phyloP scores from a whole-genome alignment of 2,329 filamentous ascomycete genomes.

The Immersiporthe knoxdaviesiana region DNA sequence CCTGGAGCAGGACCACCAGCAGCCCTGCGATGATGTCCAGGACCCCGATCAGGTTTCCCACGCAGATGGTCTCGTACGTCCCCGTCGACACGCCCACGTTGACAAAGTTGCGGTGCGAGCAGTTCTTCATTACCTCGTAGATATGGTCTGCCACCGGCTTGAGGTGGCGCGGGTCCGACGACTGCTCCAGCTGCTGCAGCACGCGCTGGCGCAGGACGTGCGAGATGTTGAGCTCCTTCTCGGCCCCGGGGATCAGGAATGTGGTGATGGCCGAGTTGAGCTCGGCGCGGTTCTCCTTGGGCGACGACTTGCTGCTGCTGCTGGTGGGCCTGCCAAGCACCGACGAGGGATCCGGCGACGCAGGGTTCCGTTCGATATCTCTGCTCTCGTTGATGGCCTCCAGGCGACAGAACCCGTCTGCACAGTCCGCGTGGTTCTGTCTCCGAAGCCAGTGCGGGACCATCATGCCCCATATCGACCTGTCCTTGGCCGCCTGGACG shows the following conservation, averaged over 20 bases:
- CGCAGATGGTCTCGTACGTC: constrained; percentile 53
- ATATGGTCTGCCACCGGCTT: constrained; percentile 50
- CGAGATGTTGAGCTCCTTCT: constrained; percentile 54
- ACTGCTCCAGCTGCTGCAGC: constrained; percentile 41
- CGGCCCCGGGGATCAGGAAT: constrained; percentile 45
- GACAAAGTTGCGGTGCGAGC: constrained; percentile 55
- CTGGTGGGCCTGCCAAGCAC: constrained; percentile 36
- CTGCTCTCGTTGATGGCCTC: constrained; percentile 8
- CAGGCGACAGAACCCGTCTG: constrained; percentile 11
- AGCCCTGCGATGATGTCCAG: constrained; percentile 45
- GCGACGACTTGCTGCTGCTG: constrained; percentile 37
- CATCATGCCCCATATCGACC: constrained; percentile 16
- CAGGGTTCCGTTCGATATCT: neutral
- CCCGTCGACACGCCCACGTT: constrained; percentile 58
- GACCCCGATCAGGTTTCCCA: constrained; percentile 49
- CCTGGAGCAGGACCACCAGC: constrained; percentile 45
- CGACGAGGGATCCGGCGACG: constrained; percentile 17
- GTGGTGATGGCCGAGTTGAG: constrained; percentile 46
- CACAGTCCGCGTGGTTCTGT: constrained; percentile 1
- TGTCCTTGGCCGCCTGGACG: constrained; percentile 10
- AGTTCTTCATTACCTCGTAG: constrained; percentile 50
- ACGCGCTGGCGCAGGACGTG: constrained; percentile 45
- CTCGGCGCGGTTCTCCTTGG: constrained; percentile 34
- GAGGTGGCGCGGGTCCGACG: constrained; percentile 45
- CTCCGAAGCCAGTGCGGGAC: constrained; percentile 5